These are phyloP conservation scores for Galerina sulciceps DNA, from an alignment of 768 basidiomycete genomes.

Conservation along the genomic window DNA sequence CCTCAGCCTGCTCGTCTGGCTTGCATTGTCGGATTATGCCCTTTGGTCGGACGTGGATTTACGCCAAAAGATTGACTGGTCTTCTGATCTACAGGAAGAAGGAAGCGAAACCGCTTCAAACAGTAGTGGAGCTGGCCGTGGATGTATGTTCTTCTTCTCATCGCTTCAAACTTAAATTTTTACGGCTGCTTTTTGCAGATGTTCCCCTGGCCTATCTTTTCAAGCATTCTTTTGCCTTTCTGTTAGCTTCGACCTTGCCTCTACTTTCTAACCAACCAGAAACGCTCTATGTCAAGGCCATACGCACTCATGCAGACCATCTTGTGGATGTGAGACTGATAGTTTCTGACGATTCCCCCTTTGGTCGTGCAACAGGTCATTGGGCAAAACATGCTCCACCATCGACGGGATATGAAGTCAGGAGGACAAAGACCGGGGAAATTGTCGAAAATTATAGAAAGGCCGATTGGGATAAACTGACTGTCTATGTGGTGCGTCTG, in stretches of 20 bases:
- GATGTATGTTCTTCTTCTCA: constrained; percentile 15
- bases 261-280: constrained; percentile 38
- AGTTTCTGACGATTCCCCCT: constrained; percentile 35
- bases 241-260: constrained; percentile 29
- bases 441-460: constrained; percentile 29
- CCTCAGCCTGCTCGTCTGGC: constrained; percentile 50
- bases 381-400: constrained; percentile 14
- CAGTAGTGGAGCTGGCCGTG: not conserved
- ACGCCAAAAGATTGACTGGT: constrained; percentile 46
- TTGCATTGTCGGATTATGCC: constrained; percentile 74
- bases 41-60: constrained; percentile 68
- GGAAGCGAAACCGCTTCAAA: constrained; percentile 13
- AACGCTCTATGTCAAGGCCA: constrained; percentile 55
- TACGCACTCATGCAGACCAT: constrained; percentile 53
- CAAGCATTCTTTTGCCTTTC: constrained; percentile 38
- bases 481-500: constrained; percentile 67
- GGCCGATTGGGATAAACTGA: constrained; percentile 64
- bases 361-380: constrained; percentile 35
- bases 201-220: constrained; percentile 63
- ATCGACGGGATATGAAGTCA: constrained; percentile 66
- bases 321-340: constrained; percentile 66
- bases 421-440: constrained; percentile 45
- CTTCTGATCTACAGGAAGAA: constrained; percentile 17
- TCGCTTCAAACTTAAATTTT: not conserved
- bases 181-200: constrained; percentile 37